Evolutionary conservation across 192 early-diverging fungal genomes (phyloP), one percentile per base, ranked within the genome.

Genomic region (Coemansia sp.): DNA sequence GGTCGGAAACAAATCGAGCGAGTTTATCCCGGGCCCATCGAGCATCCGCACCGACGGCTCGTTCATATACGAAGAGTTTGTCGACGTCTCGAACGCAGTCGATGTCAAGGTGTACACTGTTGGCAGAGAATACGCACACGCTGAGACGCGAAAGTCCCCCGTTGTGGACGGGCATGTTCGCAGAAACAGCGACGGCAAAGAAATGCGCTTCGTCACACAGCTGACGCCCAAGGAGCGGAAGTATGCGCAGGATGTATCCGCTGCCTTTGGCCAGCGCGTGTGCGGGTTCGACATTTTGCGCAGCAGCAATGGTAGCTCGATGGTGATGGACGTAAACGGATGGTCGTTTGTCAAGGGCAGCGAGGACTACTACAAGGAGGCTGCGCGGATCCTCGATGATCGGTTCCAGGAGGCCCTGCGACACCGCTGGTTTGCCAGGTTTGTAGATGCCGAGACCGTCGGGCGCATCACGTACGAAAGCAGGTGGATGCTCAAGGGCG

Each of bases 321-420:
- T 90, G 76, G 94, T 99, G 3, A 97, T 99, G 71, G 96, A 99
- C 75, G 95, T 99, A 63, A 99, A 99, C 61, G 96, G 96, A 16
- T 99, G 96, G 96, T 93, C 91, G 46, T 99, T 99, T 83, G 96
- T 99, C 60, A 99, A 99, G 75, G 95, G 95, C 53, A 95, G 91
- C 69, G 87, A 90, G 39, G 85, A 92, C 30, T 99, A 99, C 72
- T 97, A 97, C 71, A 92, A 92, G 68, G 87, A 89, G 34, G 94
- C 92, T 46, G 88, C 94, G 20, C 64, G 60, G 6, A 89, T 91
- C 30, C 80, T 98, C 21, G 85, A 90, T 43, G 83, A 86, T 4
- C 77, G 90, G n/a, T 96, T 96, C 71, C 75, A 92, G 40, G 81
- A 88, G 35, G 90, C 88, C 31, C 83, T 88, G 29, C 83, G 71